Evolutionary conservation across 1,139 yeast species (phyloP).

Genomic region (Debaryomyces nepalensis): DNA sequence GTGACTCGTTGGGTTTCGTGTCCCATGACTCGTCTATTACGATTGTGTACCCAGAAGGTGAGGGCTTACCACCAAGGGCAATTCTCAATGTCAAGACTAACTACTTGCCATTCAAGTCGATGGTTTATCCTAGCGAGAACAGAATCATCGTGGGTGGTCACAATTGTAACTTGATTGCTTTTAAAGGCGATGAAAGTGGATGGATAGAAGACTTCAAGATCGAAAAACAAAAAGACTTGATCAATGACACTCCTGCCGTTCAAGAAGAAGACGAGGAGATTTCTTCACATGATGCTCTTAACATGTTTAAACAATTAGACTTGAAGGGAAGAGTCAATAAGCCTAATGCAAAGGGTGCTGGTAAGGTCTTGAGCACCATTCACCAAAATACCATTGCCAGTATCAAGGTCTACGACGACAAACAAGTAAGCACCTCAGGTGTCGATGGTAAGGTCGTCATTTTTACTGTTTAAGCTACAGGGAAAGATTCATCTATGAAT

Average conservation of each 20-base stretch:
- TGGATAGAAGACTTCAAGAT: slow-evolving; percentile 72
- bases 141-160: slow-evolving; percentile 88
- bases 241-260: slow-evolving; percentile 38
- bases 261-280: slow-evolving; percentile 61
- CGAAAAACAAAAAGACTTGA: slow-evolving; percentile 56
- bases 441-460: slow-evolving; percentile 91
- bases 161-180: slow-evolving; percentile 88
- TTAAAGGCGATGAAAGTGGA: slow-evolving; percentile 67
- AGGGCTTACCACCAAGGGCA: slow-evolving; percentile 56
- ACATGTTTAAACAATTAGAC: slow-evolving; percentile 95
- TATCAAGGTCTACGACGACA: slow-evolving; percentile 63
- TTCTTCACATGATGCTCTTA: slow-evolving; percentile 80
- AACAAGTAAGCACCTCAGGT: slow-evolving; percentile 53
- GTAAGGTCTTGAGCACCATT: slow-evolving; percentile 66
- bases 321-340: slow-evolving; percentile 80
- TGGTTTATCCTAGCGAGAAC: slow-evolving; percentile 68
- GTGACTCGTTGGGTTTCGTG: slow-evolving; percentile 78
- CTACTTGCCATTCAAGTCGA: slow-evolving; percentile 79
- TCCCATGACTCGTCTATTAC: slow-evolving; percentile 78
- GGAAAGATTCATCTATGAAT: neutral
- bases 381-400: slow-evolving; percentile 91
- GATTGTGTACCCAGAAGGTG: slow-evolving; percentile 77
- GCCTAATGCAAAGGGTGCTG: slow-evolving; percentile 36
- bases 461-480: slow-evolving; percentile 33
- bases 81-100: slow-evolving; percentile 62